Evolutionary conservation across 208 protist species (phyloP).

Genomic region (Acanthamoeba lenticulata): DNA sequence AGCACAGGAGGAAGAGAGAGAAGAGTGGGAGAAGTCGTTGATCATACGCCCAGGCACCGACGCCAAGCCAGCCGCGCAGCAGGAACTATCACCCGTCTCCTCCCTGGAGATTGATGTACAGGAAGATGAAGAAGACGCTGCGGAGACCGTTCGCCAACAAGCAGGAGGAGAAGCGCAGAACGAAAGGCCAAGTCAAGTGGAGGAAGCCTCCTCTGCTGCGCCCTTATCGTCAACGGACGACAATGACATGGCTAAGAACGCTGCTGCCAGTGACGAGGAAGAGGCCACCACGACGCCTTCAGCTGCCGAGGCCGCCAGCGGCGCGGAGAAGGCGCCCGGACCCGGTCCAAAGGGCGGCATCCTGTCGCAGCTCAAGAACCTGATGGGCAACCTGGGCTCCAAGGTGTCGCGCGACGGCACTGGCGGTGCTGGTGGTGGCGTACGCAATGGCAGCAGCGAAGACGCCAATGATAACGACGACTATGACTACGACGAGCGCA

Average conservation of each 20-base stretch:
- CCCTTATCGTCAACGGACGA: neutral
- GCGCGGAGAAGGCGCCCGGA: neutral
- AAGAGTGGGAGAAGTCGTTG: neutral
- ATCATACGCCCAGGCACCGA: no score
- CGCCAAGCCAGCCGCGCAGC: no score
- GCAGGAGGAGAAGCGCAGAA: no score
- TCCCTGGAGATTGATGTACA: no score
- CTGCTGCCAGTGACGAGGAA: no score
- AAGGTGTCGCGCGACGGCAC: neutral
- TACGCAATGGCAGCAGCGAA: no score
- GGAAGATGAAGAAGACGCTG: no score
- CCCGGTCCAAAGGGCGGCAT: neutral
- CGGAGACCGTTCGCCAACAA: no score
- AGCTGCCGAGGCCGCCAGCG: neutral
- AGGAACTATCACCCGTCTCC: no score
- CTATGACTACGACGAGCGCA: neutral
- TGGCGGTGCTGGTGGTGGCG: neutral
- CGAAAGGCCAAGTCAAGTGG: neutral
- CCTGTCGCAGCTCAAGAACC: neutral
- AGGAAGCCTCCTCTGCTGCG: neutral
- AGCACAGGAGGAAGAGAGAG: neutral
- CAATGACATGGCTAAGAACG: no score
- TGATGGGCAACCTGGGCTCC: neutral
- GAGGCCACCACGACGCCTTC: no score
- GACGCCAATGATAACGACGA: neutral